Conservation (phyloP, 495 filamentous ascomycete species). For the Hypoxylon lienhwacheense region DNA sequence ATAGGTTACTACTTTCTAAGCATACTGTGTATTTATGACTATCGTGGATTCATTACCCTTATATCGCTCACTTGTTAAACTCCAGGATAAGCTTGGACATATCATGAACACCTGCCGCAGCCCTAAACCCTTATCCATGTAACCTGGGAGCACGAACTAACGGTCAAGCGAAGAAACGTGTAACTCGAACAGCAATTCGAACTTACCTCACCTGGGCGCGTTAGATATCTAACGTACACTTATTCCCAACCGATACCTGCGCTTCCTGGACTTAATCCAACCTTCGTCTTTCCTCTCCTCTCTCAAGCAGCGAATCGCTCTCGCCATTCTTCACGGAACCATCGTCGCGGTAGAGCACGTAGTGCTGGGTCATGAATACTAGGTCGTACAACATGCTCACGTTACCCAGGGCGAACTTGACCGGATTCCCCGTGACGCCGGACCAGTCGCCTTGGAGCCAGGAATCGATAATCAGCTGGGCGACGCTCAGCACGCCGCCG, state of each 20-base stretch:
- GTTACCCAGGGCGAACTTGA: slow-evolving; percentile 84
- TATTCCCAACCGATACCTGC: neutral
- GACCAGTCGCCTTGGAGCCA: slow-evolving; percentile 84
- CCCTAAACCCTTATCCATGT: too few relatives aligned
- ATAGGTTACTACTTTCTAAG: too few relatives aligned
- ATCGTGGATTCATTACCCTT: too few relatives aligned
- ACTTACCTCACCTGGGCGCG: too few relatives aligned
- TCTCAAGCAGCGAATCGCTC: slow-evolving; percentile 42
- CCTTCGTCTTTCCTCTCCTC: slow-evolving; percentile 40
- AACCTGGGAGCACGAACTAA: too few relatives aligned
- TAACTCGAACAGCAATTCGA: too few relatives aligned
- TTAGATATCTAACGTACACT: too few relatives aligned
- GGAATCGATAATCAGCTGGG: slow-evolving; percentile 81
- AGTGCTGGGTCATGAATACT: slow-evolving; percentile 87
- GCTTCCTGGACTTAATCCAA: slow-evolving; percentile 32
- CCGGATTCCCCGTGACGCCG: slow-evolving; percentile 86
- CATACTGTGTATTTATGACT: too few relatives aligned
- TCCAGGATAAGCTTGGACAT: too few relatives aligned
- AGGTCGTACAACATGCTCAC: slow-evolving; percentile 83
- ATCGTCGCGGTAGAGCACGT: slow-evolving; percentile 64
- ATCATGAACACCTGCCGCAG: too few relatives aligned
- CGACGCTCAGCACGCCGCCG: slow-evolving; percentile 80
- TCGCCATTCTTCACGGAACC: slow-evolving; percentile 34
- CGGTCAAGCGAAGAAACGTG: too few relatives aligned
- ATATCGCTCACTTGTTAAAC: too few relatives aligned